A percentile compares a stretch with the other conserved stretches of the same genome.
These are phyloP conservation scores for Helotiales sp. DNA, from an alignment of 2,329 filamentous ascomycete genomes.

Conservation along the genomic window DNA sequence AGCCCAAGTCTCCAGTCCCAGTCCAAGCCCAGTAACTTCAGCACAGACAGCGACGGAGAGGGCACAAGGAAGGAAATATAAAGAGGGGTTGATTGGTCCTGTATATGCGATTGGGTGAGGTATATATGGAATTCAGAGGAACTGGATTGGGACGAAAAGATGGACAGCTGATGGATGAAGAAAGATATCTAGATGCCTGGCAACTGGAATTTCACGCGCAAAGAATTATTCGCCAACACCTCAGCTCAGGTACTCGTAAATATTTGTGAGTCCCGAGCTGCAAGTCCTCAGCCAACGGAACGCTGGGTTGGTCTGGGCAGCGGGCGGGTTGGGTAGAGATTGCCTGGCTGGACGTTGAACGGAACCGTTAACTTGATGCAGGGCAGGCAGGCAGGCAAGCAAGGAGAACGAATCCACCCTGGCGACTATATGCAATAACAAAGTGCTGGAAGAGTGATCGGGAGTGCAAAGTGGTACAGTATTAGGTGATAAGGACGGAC, in stretches of 20 bases:
- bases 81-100: not conserved
- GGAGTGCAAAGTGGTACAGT: not conserved
- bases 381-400: no score
- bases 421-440: slow-evolving; percentile 1
- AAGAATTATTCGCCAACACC: not conserved
- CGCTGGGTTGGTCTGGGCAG: not conserved
- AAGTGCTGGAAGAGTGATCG: not conserved
- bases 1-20: no score
- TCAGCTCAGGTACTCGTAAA: not conserved
- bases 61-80: not conserved
- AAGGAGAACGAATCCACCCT: not conserved
- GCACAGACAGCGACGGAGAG: not conserved
- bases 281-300: not conserved
- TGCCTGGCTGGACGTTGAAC: slow-evolving; percentile 4
- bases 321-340: not conserved
- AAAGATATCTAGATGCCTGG: no score
- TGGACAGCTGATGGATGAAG: not conserved
- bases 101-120: not conserved
- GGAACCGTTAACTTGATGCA: not conserved
- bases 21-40: not conserved
- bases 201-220: not conserved
- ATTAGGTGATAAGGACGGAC: not conserved
- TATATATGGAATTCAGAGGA: not conserved
- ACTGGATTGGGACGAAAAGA: not conserved
- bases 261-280: not conserved